Percentiles rank a stretch among this genome's conserved stretches.
Conservation (phyloP, 2,329 filamentous ascomycete species). For the Xylariales sp. region DNA sequence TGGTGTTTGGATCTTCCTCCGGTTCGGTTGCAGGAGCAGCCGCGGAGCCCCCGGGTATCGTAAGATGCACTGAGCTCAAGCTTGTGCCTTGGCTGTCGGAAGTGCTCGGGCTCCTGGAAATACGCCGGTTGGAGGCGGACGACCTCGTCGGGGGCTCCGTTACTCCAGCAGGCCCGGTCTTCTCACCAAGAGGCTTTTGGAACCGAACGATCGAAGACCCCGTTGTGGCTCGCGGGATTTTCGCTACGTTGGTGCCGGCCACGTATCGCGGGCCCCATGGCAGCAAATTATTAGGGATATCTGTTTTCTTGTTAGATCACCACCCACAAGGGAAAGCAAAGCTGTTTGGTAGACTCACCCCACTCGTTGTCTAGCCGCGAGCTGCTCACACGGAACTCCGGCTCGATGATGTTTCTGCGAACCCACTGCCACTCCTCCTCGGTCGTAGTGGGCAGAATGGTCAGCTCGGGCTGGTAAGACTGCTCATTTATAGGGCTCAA, state of each 20-base stretch:
- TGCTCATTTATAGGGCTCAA: constrained; percentile 32
- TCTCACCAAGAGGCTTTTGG: too few species aligned
- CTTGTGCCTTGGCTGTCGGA: too few species aligned
- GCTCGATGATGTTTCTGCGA: constrained; percentile 43
- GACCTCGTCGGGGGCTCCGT: too few species aligned
- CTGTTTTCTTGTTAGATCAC: constrained; percentile 25
- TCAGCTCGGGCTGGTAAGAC: constrained; percentile 31
- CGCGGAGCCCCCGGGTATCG: too few species aligned
- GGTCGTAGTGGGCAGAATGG: constrained; percentile 42
- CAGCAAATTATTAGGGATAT: background rate
- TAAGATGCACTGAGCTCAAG: too few species aligned
- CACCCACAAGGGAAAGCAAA: background rate
- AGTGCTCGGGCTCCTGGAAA: too few species aligned
- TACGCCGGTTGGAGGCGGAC: too few species aligned
- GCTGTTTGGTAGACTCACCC: constrained; percentile 40
- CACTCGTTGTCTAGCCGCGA: constrained; percentile 38
- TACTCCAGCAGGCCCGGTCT: too few species aligned
- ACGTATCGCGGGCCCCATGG: constrained; percentile 43
- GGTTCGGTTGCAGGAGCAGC: too few species aligned
- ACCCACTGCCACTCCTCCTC: constrained; percentile 46
- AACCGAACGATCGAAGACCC: too few species aligned
- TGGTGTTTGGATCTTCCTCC: background rate
- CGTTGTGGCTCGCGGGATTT: too few species aligned
- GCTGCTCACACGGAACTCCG: constrained; percentile 37
- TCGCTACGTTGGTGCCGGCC: background rate